Percentiles rank a stretch among this genome's conserved stretches.
Evolutionary conservation across 306 rosid species (phyloP).

Genomic region (Erythrophleum fordii): DNA sequence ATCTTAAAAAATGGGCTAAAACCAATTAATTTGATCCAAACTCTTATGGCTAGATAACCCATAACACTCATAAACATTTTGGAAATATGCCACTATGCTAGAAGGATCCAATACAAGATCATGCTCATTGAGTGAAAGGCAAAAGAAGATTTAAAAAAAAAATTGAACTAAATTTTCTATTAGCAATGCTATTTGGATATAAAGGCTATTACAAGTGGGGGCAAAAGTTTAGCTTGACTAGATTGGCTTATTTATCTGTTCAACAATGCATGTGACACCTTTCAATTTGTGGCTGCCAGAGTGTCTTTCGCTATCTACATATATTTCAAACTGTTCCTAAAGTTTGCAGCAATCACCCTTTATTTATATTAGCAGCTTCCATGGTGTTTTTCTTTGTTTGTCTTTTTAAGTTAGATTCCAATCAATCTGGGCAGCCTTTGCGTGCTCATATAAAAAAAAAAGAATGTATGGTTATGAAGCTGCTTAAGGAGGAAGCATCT

Average conservation of each 20-base stretch:
- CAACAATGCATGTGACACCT: slow-evolving; percentile 3
- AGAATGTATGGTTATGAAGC: neutral
- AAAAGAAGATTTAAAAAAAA: too few species aligned
- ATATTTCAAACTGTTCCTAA: neutral
- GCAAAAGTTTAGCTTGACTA: neutral
- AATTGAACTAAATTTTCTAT: too few species aligned
- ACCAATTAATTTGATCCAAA: too few species aligned
- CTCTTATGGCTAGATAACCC: too few species aligned
- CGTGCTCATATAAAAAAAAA: neutral
- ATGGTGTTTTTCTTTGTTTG: slow-evolving; percentile 3
- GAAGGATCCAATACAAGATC: too few species aligned
- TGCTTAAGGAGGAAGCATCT: neutral
- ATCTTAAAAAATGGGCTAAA: too few species aligned
- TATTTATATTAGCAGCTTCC: neutral
- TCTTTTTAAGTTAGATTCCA: neutral
- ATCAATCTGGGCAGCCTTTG: neutral
- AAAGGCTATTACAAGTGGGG: too few species aligned
- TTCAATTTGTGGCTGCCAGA: slow-evolving; percentile 19
- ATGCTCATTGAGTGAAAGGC: too few species aligned
- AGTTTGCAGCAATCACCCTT: neutral
- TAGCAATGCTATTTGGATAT: neutral
- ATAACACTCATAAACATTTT: too few species aligned
- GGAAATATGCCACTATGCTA: too few species aligned
- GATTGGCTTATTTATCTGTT: neutral
- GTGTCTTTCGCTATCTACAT: neutral